Evolutionary conservation across 202 grass and related monocot species (phyloP), one percentile per base, ranked within the genome.

Genomic region (Saccharum hybrid): DNA sequence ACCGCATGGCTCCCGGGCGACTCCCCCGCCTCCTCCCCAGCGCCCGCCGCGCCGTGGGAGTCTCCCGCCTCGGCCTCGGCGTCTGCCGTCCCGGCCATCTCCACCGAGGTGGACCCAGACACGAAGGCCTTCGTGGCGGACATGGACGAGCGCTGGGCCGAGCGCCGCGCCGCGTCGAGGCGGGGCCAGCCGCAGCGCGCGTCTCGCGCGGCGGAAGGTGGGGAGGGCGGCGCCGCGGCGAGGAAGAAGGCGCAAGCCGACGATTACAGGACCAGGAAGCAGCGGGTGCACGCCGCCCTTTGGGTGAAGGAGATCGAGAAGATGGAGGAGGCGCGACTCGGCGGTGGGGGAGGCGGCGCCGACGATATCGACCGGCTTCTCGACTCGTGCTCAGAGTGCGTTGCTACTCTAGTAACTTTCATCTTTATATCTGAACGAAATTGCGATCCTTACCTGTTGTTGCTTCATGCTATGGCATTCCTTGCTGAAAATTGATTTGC

Each of bases 301-400:
- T 98, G 96, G 96, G 90, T 94, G 70, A 96, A 96, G 89, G 93
- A 92, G 85, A 96, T 96, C 22, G 91, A 98, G 78, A 96, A 98
- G 80, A 77, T 96, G 85, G 96, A 94, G 89, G 93, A 98, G 83
- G 83, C 78, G 28, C 92, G 90, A 46, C 85, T 98, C 34, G 93
- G 93, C 33, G 91, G 92, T 34, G 68, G 72, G 13, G 82, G 72
- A 31, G 64, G 85, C 71, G 83, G 89, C 19, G 85, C 82, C 7
- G 87, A 98, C 18, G 93, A 96, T 80, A 93, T 98, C 15, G 93
- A 96, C 64, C 91, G 89, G 43, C 93, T 98, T 14, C 89, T 98
- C 30, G 93, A 96, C 90, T 95, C 93, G 8, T 98, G 93, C 66
- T 94, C 89, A 30, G 91, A 98, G 93, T 98, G 69, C 19, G 91